Evolutionary conservation across 352 stramenopile species (phyloP).

Genomic region (Pythium pyrilobum): DNA sequence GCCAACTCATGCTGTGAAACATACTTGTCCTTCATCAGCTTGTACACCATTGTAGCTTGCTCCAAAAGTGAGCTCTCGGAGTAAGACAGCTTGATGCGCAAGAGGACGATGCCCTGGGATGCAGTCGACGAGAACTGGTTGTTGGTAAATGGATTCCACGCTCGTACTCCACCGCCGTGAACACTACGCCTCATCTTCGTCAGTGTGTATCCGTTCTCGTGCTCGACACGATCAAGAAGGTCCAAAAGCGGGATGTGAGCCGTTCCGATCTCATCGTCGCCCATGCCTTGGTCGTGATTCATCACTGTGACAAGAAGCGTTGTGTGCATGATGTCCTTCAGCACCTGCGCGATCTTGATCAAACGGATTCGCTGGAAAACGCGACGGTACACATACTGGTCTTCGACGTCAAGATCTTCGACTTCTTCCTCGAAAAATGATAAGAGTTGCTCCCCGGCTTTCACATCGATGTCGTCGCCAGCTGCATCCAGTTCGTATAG

Average conservation of each 20-base stretch:
- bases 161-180: neutral
- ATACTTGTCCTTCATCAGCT: constrained; percentile 53
- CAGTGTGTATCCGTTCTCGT: constrained; percentile 55
- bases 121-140: constrained; percentile 6
- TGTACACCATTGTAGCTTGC: constrained; percentile 58
- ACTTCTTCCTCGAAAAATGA: constrained; percentile 64
- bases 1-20: constrained; percentile 52
- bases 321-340: constrained; percentile 59
- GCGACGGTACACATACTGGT: constrained; percentile 38
- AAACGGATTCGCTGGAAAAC: constrained; percentile 52
- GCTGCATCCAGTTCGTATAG: constrained; percentile 47
- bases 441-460: constrained; percentile 34
- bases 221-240: constrained; percentile 53
- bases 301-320: constrained; percentile 53
- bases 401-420: constrained; percentile 53
- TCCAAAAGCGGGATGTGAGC: constrained; percentile 62
- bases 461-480: constrained; percentile 30
- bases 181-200: constrained; percentile 22
- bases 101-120: constrained; percentile 31
- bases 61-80: constrained; percentile 61
- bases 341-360: constrained; percentile 46
- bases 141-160: neutral
- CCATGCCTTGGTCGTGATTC: constrained; percentile 40
- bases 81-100: constrained; percentile 44
- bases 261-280: constrained; percentile 46